Evolutionary conservation across 1,284 basidiomycete genomes (phyloP).

Genomic region (Uromyces viciae-fabae): DNA sequence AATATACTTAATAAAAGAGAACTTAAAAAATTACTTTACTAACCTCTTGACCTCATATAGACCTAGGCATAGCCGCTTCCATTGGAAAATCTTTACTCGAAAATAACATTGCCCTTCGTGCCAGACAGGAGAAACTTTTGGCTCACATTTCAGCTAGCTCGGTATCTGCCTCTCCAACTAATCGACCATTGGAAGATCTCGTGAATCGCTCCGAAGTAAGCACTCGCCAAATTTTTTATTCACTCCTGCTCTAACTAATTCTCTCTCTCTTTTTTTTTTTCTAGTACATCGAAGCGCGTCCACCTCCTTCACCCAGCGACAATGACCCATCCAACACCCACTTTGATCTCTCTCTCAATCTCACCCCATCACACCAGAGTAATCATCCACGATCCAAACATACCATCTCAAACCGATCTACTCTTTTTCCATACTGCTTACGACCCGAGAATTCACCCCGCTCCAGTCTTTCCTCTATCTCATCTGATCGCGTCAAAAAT

Average conservation of each 20-base stretch:
- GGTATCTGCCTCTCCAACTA: not conserved
- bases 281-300: constrained; percentile 42
- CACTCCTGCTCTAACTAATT: constrained; percentile 46
- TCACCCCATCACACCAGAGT: constrained; percentile 45
- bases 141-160: constrained; percentile 61
- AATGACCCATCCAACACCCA: not conserved
- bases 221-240: constrained; percentile 48
- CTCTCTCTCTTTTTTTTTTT: not conserved
- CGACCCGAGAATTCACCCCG: constrained; percentile 52
- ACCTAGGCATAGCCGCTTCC: constrained; percentile 66
- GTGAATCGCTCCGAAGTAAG: constrained; percentile 50
- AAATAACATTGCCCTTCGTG: constrained; percentile 66
- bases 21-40: too few relatives aligned
- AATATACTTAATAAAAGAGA: too few relatives aligned
- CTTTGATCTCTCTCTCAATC: constrained; percentile 23
- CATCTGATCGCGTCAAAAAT: constrained; percentile 51
- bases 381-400: not conserved
- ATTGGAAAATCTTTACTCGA: constrained; percentile 67
- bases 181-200: constrained; percentile 51
- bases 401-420: not conserved
- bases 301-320: constrained; percentile 30
- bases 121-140: constrained; percentile 66
- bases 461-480: constrained; percentile 50
- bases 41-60: constrained; percentile 55
- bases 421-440: not conserved